Conservation (phyloP, 495 filamentous ascomycete species). For the Tetracladium setigerum region DNA sequence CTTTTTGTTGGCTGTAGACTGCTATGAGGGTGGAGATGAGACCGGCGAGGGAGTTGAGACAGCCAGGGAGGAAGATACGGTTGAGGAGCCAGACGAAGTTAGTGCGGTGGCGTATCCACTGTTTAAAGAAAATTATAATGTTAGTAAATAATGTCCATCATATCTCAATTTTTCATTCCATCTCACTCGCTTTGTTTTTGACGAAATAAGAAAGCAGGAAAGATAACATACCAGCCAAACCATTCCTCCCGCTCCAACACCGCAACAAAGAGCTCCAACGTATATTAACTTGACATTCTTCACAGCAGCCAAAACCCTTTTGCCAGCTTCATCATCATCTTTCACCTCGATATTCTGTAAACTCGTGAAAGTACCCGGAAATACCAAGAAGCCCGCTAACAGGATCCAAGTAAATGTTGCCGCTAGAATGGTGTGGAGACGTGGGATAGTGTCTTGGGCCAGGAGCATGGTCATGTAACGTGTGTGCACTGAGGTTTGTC, state of each 20-base stretch:
- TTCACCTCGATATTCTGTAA: not conserved
- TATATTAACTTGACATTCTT: slow-evolving; percentile 15
- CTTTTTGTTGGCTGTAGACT: slow-evolving; percentile 38
- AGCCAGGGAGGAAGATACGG: slow-evolving; percentile 31
- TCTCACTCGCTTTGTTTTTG: no score
- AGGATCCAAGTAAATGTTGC: slow-evolving; percentile 29
- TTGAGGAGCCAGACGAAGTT: slow-evolving; percentile 41
- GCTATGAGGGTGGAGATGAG: slow-evolving; percentile 38
- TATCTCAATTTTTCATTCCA: no score
- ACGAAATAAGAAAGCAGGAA: no score
- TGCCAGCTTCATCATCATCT: not conserved
- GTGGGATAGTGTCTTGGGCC: slow-evolving; percentile 28
- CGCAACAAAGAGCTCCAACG: slow-evolving; percentile 16
- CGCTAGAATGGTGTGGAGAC: slow-evolving; percentile 19
- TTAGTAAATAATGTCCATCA: no score
- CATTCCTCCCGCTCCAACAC: slow-evolving; percentile 25
- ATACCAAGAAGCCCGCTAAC: slow-evolving; percentile 32
- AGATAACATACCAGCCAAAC: slow-evolving; percentile 7
- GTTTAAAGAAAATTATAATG: no score
- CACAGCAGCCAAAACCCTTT: not conserved
- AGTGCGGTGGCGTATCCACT: slow-evolving; percentile 19
- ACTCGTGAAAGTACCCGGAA: slow-evolving; percentile 31
- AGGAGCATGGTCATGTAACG: slow-evolving; percentile 33
- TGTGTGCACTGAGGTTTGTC: slow-evolving; percentile 18
- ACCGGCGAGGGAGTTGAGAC: slow-evolving; percentile 39